Evolutionary conservation across 805 yeast genomes (phyloP).

Genomic region (Starmerella potacharoeniae): DNA sequence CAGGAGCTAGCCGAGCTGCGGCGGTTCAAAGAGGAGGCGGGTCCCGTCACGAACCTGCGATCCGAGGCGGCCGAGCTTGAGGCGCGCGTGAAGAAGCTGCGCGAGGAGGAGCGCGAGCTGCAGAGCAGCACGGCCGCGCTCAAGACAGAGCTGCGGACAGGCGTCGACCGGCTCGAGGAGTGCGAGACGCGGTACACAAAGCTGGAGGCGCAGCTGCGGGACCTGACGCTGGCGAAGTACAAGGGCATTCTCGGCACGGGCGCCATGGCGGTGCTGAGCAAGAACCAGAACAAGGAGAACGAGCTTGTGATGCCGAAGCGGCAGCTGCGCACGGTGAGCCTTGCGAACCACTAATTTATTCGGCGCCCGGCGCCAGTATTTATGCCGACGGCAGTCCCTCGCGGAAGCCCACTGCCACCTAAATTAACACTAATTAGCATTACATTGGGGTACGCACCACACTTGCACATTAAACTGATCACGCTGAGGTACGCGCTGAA

Average conservation of each 20-base stretch:
- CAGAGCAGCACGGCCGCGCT: slow-evolving; percentile 11
- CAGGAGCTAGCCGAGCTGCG: slow-evolving; percentile 9
- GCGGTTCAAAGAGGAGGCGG: neutral
- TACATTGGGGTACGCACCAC: too few relatives aligned
- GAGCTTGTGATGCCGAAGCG: slow-evolving; percentile 23
- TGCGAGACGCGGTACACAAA: slow-evolving; percentile 16
- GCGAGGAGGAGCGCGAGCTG: slow-evolving; percentile 10
- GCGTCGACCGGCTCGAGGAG: slow-evolving; percentile 13
- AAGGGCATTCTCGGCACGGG: slow-evolving; percentile 19
- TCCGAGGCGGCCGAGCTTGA: slow-evolving; percentile 1
- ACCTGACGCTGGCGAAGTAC: slow-evolving; percentile 19
- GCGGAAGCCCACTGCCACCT: too few relatives aligned
- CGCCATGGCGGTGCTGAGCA: slow-evolving; percentile 20
- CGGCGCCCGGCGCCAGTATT: neutral
- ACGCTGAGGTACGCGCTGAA: too few relatives aligned
- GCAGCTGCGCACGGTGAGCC: slow-evolving; percentile 23
- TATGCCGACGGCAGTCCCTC: neutral
- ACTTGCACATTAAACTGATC: too few relatives aligned
- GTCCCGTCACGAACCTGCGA: neutral
- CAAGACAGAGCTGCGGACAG: slow-evolving; percentile 15
- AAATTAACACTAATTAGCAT: too few relatives aligned
- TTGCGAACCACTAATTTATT: slow-evolving; percentile 13
- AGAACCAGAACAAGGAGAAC: slow-evolving; percentile 19
- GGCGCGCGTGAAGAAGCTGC: slow-evolving; percentile 11
- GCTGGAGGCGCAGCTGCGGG: slow-evolving; percentile 21